Conservation (phyloP, 179 eudicot species). For the Beta corolliflora region DNA sequence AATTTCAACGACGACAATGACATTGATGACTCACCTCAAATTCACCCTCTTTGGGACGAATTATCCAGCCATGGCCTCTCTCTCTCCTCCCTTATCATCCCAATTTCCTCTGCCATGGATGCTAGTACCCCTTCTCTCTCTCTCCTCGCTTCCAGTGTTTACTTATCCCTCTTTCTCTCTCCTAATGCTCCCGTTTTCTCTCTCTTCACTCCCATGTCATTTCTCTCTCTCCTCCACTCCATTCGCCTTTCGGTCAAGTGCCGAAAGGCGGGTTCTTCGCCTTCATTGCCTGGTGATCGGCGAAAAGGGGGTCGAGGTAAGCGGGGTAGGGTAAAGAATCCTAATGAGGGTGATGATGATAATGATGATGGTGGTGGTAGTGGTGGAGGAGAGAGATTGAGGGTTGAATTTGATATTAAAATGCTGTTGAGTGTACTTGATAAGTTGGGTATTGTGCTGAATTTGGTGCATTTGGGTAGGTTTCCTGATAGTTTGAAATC, state of each 20-base stretch:
- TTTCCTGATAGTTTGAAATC: slow-evolving; percentile 85
- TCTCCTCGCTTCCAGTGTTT: slow-evolving; percentile 56
- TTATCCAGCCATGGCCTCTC: slow-evolving; percentile 49
- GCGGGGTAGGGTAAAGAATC: slow-evolving; percentile 32
- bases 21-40: neutral
- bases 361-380: slow-evolving; percentile 12
- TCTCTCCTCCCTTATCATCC: slow-evolving; percentile 44
- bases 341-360: slow-evolving; percentile 23
- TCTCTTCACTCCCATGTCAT: slow-evolving; percentile 80
- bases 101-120: slow-evolving; percentile 70
- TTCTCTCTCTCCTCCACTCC: slow-evolving; percentile 63
- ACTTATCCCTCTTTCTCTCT: slow-evolving; percentile 65
- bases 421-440: slow-evolving; percentile 61
- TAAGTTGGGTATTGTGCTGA: slow-evolving; percentile 56
- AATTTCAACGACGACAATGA: neutral
- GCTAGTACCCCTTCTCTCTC: slow-evolving; percentile 46
- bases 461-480: slow-evolving; percentile 73
- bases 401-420: slow-evolving; percentile 53
- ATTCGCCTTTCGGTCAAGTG: slow-evolving; percentile 59
- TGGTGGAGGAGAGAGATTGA: slow-evolving; percentile 32
- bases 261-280: slow-evolving; percentile 13
- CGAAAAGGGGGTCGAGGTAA: slow-evolving; percentile 20
- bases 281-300: slow-evolving; percentile 10
- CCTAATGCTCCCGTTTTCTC: slow-evolving; percentile 75
- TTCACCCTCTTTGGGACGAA: slow-evolving; percentile 32